Percentiles rank a stretch among this genome's conserved stretches.
These are phyloP conservation scores for Blastobotrys persicus DNA, from an alignment of 1,139 yeast species.

Conservation along the genomic window DNA sequence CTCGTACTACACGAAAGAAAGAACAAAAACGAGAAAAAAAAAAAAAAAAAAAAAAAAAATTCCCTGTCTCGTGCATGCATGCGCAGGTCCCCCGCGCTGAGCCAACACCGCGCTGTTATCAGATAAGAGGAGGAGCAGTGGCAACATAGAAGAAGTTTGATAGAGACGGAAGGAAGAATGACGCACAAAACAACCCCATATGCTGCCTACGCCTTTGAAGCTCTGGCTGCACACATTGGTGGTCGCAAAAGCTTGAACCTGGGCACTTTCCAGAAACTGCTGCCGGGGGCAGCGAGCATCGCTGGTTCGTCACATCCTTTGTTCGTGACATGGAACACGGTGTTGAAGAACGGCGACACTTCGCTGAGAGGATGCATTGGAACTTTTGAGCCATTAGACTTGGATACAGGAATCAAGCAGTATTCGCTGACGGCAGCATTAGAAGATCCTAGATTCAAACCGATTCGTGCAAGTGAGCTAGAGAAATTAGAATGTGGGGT, in stretches of 20 bases:
- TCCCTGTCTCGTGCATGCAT: no score
- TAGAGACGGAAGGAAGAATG: not conserved
- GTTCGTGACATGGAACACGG: conserved; percentile 83
- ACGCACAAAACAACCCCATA: conserved; percentile 23
- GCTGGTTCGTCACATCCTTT: conserved; percentile 46
- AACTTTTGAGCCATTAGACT: conserved; percentile 54
- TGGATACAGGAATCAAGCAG: conserved; percentile 57
- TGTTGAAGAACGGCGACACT: conserved; percentile 32
- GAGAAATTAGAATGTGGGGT: conserved; percentile 51
- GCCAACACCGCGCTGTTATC: no score
- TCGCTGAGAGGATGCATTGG: conserved; percentile 92
- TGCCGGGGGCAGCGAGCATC: conserved; percentile 5
- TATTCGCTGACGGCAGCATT: conserved; percentile 71
- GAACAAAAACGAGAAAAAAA: no score
- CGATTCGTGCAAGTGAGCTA: conserved; percentile 61
- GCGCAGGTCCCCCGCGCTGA: no score
- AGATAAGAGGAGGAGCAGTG: not conserved
- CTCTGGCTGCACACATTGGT: conserved; percentile 37
- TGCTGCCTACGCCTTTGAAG: conserved; percentile 44
- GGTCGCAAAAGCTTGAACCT: conserved; percentile 24
- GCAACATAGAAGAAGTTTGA: not conserved
- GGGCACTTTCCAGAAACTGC: conserved; percentile 16
- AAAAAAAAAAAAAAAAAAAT: no score
- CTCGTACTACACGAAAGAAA: no score
- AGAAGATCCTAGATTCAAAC: conserved; percentile 72